Evolutionary conservation across 202 grass and related monocot species (phyloP).

Genomic region (Schoenoplectus tabernaemontani): DNA sequence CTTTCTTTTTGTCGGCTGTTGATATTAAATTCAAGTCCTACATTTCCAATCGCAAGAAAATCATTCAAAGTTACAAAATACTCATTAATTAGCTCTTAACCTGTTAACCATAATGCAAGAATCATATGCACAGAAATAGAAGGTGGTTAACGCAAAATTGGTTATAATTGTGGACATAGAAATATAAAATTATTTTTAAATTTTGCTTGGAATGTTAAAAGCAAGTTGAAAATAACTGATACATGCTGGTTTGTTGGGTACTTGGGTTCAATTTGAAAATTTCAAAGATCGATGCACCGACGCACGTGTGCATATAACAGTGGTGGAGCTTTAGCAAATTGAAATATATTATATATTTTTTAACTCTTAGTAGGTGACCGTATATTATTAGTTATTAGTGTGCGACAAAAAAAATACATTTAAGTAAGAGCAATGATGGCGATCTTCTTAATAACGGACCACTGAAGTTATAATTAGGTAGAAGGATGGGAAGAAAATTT

Average conservation of each 20-base stretch:
- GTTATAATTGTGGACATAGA: background rate
- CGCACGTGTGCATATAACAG: background rate
- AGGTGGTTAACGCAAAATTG: background rate
- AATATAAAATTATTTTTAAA: background rate
- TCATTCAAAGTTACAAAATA: background rate
- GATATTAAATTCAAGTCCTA: background rate
- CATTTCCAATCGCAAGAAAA: background rate
- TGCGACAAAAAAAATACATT: background rate
- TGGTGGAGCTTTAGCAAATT: background rate
- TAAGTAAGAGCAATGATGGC: background rate
- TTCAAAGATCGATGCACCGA: slow-evolving; percentile 12
- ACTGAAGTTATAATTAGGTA: background rate
- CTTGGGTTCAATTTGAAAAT: background rate
- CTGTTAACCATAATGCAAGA: too few relatives aligned
- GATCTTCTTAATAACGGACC: background rate
- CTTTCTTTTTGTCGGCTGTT: background rate
- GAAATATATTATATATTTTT: background rate
- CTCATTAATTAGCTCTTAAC: background rate
- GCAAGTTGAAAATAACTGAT: background rate
- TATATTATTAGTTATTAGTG: background rate
- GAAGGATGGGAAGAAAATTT: background rate
- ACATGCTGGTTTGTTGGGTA: background rate
- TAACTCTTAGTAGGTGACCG: background rate
- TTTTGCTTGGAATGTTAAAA: background rate
- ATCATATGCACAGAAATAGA: background rate